Evolutionary conservation across 106 monocot species (phyloP), one percentile per base, ranked within the genome.

Genomic region (Dendrobium chrysotoxum): DNA sequence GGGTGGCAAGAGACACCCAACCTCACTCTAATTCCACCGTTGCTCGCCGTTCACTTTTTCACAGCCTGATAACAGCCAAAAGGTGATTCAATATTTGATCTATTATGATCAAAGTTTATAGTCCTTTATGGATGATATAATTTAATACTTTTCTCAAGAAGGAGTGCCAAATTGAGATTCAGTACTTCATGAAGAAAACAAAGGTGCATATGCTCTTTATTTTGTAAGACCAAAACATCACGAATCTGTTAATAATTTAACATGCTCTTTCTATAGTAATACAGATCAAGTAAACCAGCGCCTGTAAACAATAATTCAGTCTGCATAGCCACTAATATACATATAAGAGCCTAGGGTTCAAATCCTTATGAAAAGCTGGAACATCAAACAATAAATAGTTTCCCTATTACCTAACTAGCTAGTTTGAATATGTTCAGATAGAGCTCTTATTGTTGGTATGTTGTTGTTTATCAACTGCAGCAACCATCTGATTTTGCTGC

Each of bases 401-500:
- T 44, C 28, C 28, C 61, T 54, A 81, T 83, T 76, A 88, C 82
- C 82, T 40, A 50, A 82, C 28, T 66, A 68, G 21, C 28, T 53
- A 50, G 68, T 79, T 31, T 58, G 46, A 39, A 42, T 66, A 81
- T 77, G 82, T 76, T 86, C 40, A 31, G 79, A 66, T 44, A 75
- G 57, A 77, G 53, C 57, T 76, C 78, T 83, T 68, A 77, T 28
- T 20, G 78, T 18, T 31, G 78, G 70, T 28, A 53, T 9, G 25
- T 47, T n/a, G 45, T 25, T 82, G 67, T 72, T 81, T 74, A 73
- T 23, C 65, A 8, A 68, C 72, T 44, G 76, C 31, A 1, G 11
- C 70, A 70, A 82, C 53, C 67, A 77, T 31, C 71, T 86, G 86
- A 82, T 82, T 86, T 64, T 83, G 85, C 55, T 88, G 84, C 79